Evolutionary conservation across 371 early-diverging fungal species (phyloP).

Genomic region (Mucor irregularis): DNA sequence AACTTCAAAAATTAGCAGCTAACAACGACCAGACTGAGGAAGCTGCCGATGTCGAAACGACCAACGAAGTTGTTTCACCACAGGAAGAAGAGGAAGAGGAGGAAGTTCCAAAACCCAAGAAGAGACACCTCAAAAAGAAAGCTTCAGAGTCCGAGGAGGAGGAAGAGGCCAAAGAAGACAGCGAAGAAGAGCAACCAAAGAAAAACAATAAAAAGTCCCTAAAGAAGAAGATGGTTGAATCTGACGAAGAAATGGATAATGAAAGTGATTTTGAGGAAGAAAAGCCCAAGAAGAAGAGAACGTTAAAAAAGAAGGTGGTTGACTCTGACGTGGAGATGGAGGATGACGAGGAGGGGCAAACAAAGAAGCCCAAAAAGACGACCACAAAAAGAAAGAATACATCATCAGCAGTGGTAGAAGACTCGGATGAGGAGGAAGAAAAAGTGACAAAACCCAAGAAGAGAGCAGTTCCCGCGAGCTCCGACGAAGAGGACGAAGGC

Average conservation of each 20-base stretch:
- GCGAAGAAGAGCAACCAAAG: neutral
- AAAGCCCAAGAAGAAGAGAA: neutral
- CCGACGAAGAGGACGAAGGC: neutral
- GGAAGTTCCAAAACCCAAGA: neutral
- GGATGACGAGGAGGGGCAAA: neutral
- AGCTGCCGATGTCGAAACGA: neutral
- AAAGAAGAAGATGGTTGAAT: neutral
- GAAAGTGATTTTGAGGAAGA: neutral
- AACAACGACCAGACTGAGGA: neutral
- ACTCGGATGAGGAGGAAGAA: neutral
- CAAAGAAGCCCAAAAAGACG: neutral
- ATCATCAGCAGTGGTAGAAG: neutral
- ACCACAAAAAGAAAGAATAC: constrained; percentile 2
- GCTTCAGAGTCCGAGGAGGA: neutral
- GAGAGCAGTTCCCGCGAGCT: neutral
- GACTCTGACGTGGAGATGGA: neutral
- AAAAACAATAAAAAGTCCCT: neutral
- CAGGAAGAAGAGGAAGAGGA: neutral
- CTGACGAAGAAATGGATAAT: neutral
- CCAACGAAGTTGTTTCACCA: neutral
- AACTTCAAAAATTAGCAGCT: constrained; percentile 1
- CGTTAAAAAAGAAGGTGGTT: neutral
- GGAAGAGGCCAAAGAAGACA: neutral
- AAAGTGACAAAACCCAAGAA: neutral
- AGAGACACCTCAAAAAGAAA: constrained; percentile 1